Evolutionary conservation across 2,329 filamentous ascomycete genomes (phyloP).

Genomic region (Microsporum audouinii): DNA sequence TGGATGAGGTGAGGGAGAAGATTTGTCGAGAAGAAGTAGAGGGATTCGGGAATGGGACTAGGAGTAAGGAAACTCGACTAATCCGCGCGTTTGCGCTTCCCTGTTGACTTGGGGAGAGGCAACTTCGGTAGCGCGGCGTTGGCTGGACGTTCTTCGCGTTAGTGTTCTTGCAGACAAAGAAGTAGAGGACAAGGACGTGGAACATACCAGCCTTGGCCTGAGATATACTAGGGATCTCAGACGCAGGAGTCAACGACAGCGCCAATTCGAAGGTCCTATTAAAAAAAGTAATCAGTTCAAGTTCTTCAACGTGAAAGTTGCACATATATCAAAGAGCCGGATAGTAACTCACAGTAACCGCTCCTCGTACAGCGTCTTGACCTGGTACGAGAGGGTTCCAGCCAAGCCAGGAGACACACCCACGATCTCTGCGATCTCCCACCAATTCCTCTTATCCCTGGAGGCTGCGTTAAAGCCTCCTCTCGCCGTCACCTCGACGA

Average conservation of each 20-base stretch:
- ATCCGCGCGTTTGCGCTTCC: background rate
- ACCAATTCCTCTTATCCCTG: constrained; percentile 12
- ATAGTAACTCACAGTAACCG: constrained; percentile 12
- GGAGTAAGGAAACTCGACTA: background rate
- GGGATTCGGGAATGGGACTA: background rate
- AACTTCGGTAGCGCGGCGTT: background rate
- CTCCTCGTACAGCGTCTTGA: constrained; percentile 9
- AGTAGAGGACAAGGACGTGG: background rate
- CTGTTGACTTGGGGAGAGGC: background rate
- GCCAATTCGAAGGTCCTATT: background rate
- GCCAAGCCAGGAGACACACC: constrained; percentile 4
- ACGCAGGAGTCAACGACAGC: background rate
- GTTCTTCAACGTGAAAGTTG: background rate
- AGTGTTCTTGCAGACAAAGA: background rate
- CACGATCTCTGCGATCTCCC: background rate
- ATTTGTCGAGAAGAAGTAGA: background rate
- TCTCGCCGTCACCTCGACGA: constrained; percentile 4
- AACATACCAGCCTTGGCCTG: background rate
- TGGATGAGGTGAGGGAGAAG: background rate
- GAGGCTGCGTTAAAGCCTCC: constrained; percentile 11
- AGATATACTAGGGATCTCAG: background rate
- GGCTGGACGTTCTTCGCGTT: background rate
- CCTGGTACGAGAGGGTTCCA: constrained; percentile 11
- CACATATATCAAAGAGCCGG: background rate
- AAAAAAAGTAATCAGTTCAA: background rate